Percentiles rank a stretch among this genome's conserved stretches.
Conservation (phyloP, 2,329 filamentous ascomycete genomes). For the Talaromyces sp. region DNA sequence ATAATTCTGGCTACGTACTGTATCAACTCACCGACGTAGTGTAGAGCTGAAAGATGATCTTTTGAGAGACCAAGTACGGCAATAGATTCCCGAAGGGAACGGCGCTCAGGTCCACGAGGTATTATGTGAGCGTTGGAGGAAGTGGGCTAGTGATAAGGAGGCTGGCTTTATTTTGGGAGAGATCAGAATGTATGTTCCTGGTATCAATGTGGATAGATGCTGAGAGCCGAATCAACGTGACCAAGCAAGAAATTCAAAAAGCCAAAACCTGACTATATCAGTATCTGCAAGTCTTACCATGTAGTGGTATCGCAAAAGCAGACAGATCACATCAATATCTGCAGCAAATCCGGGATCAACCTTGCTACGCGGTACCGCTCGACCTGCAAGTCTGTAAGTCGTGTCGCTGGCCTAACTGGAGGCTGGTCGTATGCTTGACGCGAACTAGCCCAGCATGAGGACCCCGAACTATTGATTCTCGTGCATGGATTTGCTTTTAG, state of each 20-base stretch:
- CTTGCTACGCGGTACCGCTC: background rate
- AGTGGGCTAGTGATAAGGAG: background rate
- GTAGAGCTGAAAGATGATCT: background rate
- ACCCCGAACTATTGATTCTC: conserved; percentile 4
- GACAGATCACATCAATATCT: conserved; percentile 2
- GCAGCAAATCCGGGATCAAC: background rate
- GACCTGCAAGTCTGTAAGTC: conserved; percentile 3
- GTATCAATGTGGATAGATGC: background rate
- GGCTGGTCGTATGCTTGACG: conserved; percentile 9
- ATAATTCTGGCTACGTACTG: background rate
- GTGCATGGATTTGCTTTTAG: conserved; percentile 5
- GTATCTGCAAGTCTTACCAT: background rate
- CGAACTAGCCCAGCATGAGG: background rate
- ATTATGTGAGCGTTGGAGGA: background rate
- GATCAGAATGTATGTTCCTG: background rate
- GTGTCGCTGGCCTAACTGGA: background rate
- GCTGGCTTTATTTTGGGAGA: background rate
- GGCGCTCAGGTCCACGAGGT: background rate
- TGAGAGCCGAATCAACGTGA: background rate
- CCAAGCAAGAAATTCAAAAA: background rate
- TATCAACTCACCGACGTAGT: background rate
- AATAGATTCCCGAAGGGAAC: background rate
- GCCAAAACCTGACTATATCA: background rate
- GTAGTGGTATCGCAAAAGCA: background rate
- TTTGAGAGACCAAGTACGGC: background rate